Evolutionary conservation across 257 asterid species (phyloP).

Genomic region (Ehretia macrophylla): DNA sequence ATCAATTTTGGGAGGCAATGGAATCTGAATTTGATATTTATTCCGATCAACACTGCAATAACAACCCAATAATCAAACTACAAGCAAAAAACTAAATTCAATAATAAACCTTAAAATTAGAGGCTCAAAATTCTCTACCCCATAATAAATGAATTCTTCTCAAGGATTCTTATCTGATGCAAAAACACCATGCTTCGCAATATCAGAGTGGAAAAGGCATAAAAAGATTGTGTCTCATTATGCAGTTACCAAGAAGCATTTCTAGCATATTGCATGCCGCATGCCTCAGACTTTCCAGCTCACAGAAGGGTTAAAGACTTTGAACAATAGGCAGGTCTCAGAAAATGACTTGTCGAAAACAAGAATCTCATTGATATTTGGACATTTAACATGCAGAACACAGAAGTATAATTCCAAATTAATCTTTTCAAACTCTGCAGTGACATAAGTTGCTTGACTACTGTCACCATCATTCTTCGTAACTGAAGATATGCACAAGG

Average conservation of each 20-base stretch:
- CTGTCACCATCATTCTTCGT: background rate
- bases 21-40: conserved; percentile 96
- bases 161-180: background rate
- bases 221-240: too few species aligned
- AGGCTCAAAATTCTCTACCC: background rate
- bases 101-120: background rate
- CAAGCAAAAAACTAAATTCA: background rate
- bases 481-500: background rate
- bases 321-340: too few species aligned
- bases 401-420: too few species aligned
- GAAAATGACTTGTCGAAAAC: too few species aligned
- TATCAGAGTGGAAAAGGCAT: background rate
- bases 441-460: too few species aligned
- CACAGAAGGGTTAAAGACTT: too few species aligned
- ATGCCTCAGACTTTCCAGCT: too few species aligned
- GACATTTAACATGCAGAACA: too few species aligned
- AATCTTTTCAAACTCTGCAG: too few species aligned
- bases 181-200: background rate
- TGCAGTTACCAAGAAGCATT: too few species aligned
- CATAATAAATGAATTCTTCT: background rate
- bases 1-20: conserved; percentile 96
- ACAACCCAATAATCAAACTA: conserved; percentile 13
- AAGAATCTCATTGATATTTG: too few species aligned
- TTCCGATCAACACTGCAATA: conserved; percentile 83
- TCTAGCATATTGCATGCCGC: too few species aligned